phyloP scores from a whole-genome alignment of 345 rosid genomes.

The Gossypium bickii region DNA sequence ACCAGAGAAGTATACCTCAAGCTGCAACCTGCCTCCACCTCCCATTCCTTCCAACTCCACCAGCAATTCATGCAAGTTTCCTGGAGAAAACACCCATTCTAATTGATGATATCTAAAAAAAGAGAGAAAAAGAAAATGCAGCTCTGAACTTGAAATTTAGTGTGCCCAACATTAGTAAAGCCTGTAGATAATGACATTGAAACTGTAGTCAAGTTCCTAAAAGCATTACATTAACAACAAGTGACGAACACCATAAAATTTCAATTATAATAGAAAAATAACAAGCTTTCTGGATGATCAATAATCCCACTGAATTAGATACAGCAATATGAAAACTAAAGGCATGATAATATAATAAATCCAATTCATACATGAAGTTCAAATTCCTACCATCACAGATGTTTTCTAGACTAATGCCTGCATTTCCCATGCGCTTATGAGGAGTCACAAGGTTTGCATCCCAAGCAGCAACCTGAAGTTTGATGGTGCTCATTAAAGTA shows the following conservation, averaged over 20 bases:
- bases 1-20: conserved; percentile 59
- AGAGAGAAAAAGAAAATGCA: not conserved
- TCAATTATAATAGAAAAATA: not conserved
- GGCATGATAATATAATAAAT: conserved; percentile 2
- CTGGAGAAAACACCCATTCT: conserved; percentile 26
- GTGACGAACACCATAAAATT: not conserved
- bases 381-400: conserved; percentile 71
- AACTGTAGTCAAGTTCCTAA: not conserved
- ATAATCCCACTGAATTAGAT: not conserved
- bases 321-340: not conserved
- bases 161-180: not conserved
- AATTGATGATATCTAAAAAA: conserved; percentile 5
- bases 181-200: not conserved
- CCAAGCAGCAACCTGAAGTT: conserved; percentile 90
- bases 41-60: conserved; percentile 96
- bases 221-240: not conserved
- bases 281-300: not conserved
- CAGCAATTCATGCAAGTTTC: conserved; percentile 57
- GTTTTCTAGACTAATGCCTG: conserved; percentile 47
- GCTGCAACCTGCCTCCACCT: conserved; percentile 81
- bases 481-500: not conserved
- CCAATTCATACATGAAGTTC: not conserved
- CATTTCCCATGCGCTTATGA: conserved; percentile 94
- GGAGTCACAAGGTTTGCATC: conserved; percentile 97
- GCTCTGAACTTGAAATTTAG: not conserved